Percentiles rank a stretch among this genome's conserved stretches.
Evolutionary conservation across 2,329 filamentous ascomycete genomes (phyloP).

Genomic region (Trichoderma breve): DNA sequence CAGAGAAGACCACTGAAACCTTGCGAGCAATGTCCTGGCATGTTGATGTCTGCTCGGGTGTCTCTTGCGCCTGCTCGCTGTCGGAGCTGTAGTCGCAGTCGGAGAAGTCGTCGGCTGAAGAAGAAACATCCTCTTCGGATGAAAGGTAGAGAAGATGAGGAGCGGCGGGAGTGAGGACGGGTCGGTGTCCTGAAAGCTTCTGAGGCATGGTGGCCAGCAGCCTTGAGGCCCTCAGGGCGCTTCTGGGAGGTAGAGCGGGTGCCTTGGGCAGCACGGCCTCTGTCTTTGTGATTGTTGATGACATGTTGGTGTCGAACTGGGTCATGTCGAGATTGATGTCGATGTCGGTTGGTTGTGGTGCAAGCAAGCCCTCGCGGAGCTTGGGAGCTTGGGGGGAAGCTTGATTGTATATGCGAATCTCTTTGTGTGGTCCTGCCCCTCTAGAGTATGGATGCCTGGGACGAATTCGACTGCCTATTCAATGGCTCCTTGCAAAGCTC

Average conservation of each 20-base stretch:
- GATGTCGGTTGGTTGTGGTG: not conserved
- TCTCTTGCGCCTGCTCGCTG: constrained; percentile 34
- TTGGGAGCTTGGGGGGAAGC: constrained; percentile 19
- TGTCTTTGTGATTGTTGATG: not conserved
- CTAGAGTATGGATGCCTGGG: constrained; percentile 20
- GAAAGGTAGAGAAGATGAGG: constrained; percentile 63
- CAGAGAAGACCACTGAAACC: constrained; percentile 58
- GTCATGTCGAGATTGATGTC: constrained; percentile 4
- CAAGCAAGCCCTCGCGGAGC: constrained; percentile 20
- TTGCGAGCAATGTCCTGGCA: constrained; percentile 57
- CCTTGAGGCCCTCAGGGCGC: constrained; percentile 48
- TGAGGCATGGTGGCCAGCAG: constrained; percentile 35
- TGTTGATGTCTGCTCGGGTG: constrained; percentile 37
- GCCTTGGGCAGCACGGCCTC: constrained; percentile 24
- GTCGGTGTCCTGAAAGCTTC: constrained; percentile 34
- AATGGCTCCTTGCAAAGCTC: constrained; percentile 15
- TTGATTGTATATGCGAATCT: constrained; percentile 23
- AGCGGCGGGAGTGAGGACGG: constrained; percentile 39
- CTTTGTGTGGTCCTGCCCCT: not conserved
- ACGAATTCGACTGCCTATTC: constrained; percentile 21
- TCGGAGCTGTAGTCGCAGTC: constrained; percentile 52
- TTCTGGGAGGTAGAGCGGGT: constrained; percentile 52
- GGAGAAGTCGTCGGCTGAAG: constrained; percentile 59
- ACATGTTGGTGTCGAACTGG: constrained; percentile 28
- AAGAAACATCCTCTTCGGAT: constrained; percentile 64